Base-by-base conservation (phyloP, 208 protist species). In the Phytomonas francai region DNA sequence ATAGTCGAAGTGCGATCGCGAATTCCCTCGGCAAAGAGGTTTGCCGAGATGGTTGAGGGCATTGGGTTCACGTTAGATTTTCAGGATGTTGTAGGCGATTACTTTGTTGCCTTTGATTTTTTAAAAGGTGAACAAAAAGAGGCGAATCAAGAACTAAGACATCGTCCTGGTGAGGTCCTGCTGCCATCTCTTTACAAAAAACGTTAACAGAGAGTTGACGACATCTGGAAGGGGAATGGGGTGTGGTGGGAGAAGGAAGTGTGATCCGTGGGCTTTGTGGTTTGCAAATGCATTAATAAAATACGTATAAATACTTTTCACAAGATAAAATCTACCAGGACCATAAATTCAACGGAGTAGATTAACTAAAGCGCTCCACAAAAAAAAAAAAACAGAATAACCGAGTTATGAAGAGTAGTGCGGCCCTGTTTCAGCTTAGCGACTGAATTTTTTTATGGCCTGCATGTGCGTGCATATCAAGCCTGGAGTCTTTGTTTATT, bases 171-270 rank as follows among this genome's bases (percentile, higher is more conserved):
- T 16, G 91, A 94, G 8, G 81, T 89, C 22, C 77, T 98, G 11
- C 82, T 98, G 65, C 92, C 94, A 9, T 98, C 94, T 61, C 65
- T 97, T 19, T 98, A 98, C 78, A 98, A 98, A 72, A 97, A 96
- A 69, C 83, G 96, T 31, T 97, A 80, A 88, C 33, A 36, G 3
- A 8, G 33, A 36, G 33, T 36, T 36, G 33, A 36, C 5, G 8
- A 36, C 8, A 36, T 36, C 33, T 3, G 49, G 8, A 63, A 3
- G 34, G 25, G 51, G 7, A 8, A 9, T 34, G 45, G 45, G 45
- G 45, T 14, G 45, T 56, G 19, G 5, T 16, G 39, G 28, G 33
- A 63, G 2, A 63, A 63, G 33, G 25, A 63, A 60, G 6, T n/a
- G n/a, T 36, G 33, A 36, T 36, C 33, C 8, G 33, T 36, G 8